A percentile compares a stretch with the other conserved stretches of the same genome.
These are phyloP conservation scores for Brasilioporus rufonigricans DNA, from an alignment of 768 basidiomycete genomes.

Conservation along the genomic window DNA sequence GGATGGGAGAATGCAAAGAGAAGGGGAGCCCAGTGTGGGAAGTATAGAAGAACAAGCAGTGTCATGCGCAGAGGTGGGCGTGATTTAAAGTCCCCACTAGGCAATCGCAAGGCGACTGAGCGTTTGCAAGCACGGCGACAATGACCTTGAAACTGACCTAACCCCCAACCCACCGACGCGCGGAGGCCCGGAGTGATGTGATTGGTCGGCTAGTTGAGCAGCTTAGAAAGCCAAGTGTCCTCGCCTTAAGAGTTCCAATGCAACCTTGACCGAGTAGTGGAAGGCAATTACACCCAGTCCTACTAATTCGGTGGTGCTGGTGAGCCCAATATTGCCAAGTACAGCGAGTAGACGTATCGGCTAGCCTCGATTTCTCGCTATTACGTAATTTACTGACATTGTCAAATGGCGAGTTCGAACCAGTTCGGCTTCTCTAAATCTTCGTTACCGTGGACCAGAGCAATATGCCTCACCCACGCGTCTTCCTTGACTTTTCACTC, in stretches of 20 bases:
- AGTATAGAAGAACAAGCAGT: conserved; percentile 16
- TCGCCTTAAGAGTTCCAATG: neutral
- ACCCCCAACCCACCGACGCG: neutral
- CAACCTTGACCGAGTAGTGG: neutral
- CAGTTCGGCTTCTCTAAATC: neutral
- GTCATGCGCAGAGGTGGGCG: conserved; percentile 6
- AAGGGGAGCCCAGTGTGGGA: conserved; percentile 20
- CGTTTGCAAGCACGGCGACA: neutral
- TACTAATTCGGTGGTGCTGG: neutral
- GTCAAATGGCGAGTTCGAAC: neutral
- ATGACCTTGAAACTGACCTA: conserved; percentile 4
- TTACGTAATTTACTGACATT: conserved; percentile 13
- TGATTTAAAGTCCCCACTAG: conserved; percentile 5
- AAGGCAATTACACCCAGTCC: neutral
- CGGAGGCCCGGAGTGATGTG: neutral
- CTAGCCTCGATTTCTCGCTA: neutral
- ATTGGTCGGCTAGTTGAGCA: neutral
- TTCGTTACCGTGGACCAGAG: too few relatives aligned
- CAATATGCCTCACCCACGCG: conserved; percentile 55
- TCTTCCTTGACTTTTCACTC: conserved; percentile 66
- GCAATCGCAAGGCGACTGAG: conserved; percentile 4
- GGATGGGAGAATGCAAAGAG: conserved; percentile 10
- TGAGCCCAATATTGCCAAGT: neutral
- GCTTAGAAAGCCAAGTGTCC: neutral
- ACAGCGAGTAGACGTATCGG: neutral